Conservation (phyloP, 106 monocot species). For the Narthecium ossifragum region DNA sequence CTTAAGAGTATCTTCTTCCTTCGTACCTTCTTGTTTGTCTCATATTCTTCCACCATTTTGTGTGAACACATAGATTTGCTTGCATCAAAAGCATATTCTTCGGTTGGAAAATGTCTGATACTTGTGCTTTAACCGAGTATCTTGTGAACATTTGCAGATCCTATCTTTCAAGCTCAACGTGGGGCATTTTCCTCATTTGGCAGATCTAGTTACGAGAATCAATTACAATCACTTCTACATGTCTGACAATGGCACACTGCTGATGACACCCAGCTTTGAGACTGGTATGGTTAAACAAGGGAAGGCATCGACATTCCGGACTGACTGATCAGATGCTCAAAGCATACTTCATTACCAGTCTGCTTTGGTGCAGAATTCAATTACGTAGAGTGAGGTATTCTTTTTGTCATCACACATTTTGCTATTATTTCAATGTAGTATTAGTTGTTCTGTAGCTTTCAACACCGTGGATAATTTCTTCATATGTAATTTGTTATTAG, state of each 20-base stretch:
- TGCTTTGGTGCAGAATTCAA: no score
- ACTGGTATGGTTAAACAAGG: slow-evolving; percentile 8
- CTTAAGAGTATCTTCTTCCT: slow-evolving; percentile 49
- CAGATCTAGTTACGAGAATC: slow-evolving; percentile 84
- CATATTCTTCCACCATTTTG: background rate
- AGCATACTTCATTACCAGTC: no score
- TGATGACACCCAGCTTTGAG: slow-evolving; percentile 50
- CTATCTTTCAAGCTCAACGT: slow-evolving; percentile 94
- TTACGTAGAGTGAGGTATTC: no score
- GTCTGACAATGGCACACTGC: slow-evolving; percentile 72
- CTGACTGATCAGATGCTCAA: no score
- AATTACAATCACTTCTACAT: slow-evolving; percentile 93
- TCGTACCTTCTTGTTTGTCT: background rate
- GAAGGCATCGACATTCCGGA: slow-evolving; percentile 4
- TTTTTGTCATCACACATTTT: no score
- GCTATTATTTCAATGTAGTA: no score
- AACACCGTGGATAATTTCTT: no score
- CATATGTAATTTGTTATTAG: no score
- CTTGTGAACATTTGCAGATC: slow-evolving; percentile 84
- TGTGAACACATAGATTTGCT: background rate
- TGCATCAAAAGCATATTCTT: background rate
- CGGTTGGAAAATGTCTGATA: no score
- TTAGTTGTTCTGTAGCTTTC: no score
- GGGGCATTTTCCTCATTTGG: slow-evolving; percentile 92
- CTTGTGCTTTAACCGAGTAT: no score